Percentiles rank a stretch among this genome's conserved stretches.
These are phyloP conservation scores for Bassia scoparia DNA, from an alignment of 148 eudicot species.

Conservation along the genomic window DNA sequence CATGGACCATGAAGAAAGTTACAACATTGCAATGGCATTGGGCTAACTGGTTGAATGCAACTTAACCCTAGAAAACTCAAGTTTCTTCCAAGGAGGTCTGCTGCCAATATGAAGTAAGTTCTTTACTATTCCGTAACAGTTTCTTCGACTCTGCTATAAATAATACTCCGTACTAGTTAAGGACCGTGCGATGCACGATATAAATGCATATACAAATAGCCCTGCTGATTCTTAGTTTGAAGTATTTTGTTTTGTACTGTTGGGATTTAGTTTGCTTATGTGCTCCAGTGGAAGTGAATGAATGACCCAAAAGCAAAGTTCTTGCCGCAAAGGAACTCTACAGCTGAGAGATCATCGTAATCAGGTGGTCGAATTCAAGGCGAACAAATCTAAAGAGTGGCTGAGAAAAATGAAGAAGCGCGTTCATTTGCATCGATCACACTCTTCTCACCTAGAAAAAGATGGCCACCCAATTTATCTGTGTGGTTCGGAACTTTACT, in stretches of 20 bases:
- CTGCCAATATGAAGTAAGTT: slow-evolving; percentile 44
- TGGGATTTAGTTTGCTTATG: neutral
- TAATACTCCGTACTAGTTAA: no score
- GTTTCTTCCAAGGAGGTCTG: slow-evolving; percentile 67
- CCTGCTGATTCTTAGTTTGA: no score
- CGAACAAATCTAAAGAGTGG: slow-evolving; percentile 42
- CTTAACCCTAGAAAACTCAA: slow-evolving; percentile 39
- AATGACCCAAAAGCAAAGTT: slow-evolving; percentile 33
- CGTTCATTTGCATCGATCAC: slow-evolving; percentile 52
- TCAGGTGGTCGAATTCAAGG: slow-evolving; percentile 44
- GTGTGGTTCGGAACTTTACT: slow-evolving; percentile 22
- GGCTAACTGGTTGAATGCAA: slow-evolving; percentile 60
- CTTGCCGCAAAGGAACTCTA: slow-evolving; percentile 40
- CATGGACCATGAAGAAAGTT: slow-evolving; percentile 58
- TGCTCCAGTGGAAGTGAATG: slow-evolving; percentile 54
- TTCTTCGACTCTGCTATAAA: no score
- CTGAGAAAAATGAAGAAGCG: slow-evolving; percentile 41
- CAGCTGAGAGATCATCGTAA: slow-evolving; percentile 44
- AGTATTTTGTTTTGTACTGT: neutral
- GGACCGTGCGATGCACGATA: no score
- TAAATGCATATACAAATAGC: no score
- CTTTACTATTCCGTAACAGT: no score
- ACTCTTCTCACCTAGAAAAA: slow-evolving; percentile 52
- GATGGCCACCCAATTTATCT: slow-evolving; percentile 63
- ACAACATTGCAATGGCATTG: slow-evolving; percentile 52